These are phyloP conservation scores for Vararia minispora DNA, from an alignment of 768 basidiomycete species.

Conservation along the genomic window DNA sequence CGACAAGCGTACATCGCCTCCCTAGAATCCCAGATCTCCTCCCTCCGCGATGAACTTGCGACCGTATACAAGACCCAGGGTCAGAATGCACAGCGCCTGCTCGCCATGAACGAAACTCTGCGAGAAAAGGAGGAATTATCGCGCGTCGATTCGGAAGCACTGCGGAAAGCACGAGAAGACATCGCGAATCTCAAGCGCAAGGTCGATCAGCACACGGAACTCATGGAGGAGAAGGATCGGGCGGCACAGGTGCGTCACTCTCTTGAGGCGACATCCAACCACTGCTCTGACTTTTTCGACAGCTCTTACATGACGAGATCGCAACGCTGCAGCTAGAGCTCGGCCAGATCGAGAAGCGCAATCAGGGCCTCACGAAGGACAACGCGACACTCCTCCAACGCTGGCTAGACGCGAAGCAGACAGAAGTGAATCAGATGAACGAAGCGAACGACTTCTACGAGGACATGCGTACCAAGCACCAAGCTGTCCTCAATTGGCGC, in stretches of 20 bases:
- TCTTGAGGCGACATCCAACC: neutral
- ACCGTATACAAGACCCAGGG: conserved; percentile 94
- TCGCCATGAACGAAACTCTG: conserved; percentile 91
- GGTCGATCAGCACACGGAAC: conserved; percentile 73
- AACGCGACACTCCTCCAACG: conserved; percentile 93
- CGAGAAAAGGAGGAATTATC: conserved; percentile 87
- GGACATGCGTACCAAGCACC: conserved; percentile 67
- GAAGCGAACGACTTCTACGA: conserved; percentile 86
- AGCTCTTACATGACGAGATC: conserved; percentile 95
- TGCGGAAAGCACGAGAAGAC: conserved; percentile 71
- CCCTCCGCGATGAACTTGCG: conserved; percentile 84
- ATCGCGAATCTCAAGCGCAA: conserved; percentile 56
- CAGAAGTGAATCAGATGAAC: conserved; percentile 92
- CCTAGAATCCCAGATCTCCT: conserved; percentile 88
- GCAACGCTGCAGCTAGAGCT: conserved; percentile 86
- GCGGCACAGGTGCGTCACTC: conserved; percentile 61
- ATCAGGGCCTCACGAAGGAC: conserved; percentile 78
- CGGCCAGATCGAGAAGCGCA: conserved; percentile 79
- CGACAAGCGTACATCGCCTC: conserved; percentile 83
- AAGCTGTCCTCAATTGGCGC: conserved; percentile 49
- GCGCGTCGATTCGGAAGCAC: conserved; percentile 68
- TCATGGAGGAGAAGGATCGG: conserved; percentile 82
- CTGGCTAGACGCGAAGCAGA: conserved; percentile 93
- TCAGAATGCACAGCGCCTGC: conserved; percentile 86
- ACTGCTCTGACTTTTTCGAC: conserved; percentile 6